phyloP scores from a whole-genome alignment of 2,329 filamentous ascomycete species.

The Graphiopsis chlorocephala region DNA sequence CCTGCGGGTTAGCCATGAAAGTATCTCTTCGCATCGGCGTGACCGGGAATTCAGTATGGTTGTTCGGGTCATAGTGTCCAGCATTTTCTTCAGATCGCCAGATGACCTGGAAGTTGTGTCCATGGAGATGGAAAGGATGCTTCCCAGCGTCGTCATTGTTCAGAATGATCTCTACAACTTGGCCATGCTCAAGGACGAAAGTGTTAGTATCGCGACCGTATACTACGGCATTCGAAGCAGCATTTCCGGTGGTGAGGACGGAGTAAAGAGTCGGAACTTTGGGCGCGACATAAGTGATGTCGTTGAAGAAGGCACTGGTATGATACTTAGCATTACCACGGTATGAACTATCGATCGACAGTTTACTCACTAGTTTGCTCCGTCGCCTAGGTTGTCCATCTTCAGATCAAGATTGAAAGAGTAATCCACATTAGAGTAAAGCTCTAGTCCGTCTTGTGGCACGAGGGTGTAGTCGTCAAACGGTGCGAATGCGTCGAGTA shows the following conservation, averaged over 20 bases:
- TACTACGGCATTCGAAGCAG: conserved; percentile 41
- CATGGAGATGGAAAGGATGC: conserved; percentile 75
- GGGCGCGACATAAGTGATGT: conserved; percentile 69
- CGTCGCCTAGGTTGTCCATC: conserved; percentile 67
- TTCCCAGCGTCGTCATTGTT: conserved; percentile 72
- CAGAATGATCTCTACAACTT: conserved; percentile 71
- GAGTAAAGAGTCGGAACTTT: conserved; percentile 74
- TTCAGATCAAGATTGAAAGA: conserved; percentile 57
- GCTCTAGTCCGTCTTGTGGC: conserved; percentile 63
- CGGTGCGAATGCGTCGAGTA: conserved; percentile 61
- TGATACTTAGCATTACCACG: conserved; percentile 12
- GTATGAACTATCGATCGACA: not conserved
- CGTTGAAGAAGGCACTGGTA: conserved; percentile 57
- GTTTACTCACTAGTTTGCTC: conserved; percentile 58
- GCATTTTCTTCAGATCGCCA: conserved; percentile 35
- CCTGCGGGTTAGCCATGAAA: conserved; percentile 53
- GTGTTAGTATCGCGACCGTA: conserved; percentile 54
- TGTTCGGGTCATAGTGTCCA: conserved; percentile 34
- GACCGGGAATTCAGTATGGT: conserved; percentile 36
- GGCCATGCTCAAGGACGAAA: conserved; percentile 64
- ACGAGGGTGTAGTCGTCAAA: conserved; percentile 73
- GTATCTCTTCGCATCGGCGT: conserved; percentile 51
- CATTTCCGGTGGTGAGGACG: conserved; percentile 60
- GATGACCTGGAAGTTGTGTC: conserved; percentile 67
- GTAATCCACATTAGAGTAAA: conserved; percentile 62